phyloP scores from a whole-genome alignment of 2,329 filamentous ascomycete genomes.

The Zasmidium cellare region DNA sequence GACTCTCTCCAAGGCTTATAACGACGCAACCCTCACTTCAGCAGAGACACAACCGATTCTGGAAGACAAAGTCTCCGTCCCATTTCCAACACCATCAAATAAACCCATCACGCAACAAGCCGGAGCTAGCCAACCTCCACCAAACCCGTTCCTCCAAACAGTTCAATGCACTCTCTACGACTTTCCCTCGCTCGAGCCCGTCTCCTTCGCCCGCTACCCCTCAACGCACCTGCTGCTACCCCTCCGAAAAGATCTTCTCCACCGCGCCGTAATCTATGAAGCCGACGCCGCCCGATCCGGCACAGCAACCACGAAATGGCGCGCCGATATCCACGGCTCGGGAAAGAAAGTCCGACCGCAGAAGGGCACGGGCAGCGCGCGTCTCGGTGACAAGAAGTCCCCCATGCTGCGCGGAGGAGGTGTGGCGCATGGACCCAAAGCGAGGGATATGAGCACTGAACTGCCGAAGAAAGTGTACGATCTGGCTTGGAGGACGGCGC shows the following conservation, averaged over 20 bases:
- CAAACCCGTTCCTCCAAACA: slow-evolving; percentile 53
- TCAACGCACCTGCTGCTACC: slow-evolving; percentile 83
- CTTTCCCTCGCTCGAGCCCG: slow-evolving; percentile 87
- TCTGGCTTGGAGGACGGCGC: slow-evolving; percentile 88
- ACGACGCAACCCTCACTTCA: slow-evolving; percentile 38
- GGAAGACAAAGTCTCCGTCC: slow-evolving; percentile 18
- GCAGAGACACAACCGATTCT: slow-evolving; percentile 26
- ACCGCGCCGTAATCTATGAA: slow-evolving; percentile 89
- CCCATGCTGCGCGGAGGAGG: slow-evolving; percentile 83
- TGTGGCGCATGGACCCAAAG: slow-evolving; percentile 85
- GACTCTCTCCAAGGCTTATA: slow-evolving; percentile 36
- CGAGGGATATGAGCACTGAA: slow-evolving; percentile 82
- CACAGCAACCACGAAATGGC: slow-evolving; percentile 78
- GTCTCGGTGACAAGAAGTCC: slow-evolving; percentile 76
- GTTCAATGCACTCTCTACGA: slow-evolving; percentile 84
- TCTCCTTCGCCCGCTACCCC: slow-evolving; percentile 74
- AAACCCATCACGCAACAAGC: slow-evolving; percentile 9
- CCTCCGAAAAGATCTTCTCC: slow-evolving; percentile 85
- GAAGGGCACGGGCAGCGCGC: slow-evolving; percentile 81
- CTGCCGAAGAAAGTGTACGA: slow-evolving; percentile 91
- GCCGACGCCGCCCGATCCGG: slow-evolving; percentile 85
- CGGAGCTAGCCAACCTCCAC: slow-evolving; percentile 17
- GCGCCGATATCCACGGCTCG: slow-evolving; percentile 80
- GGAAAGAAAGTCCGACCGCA: slow-evolving; percentile 79
- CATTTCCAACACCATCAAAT: slow-evolving; percentile 22